A percentile compares a stretch with the other conserved stretches of the same genome.
phyloP scores from a whole-genome alignment of 129 eudicot genomes.

The Flaveria bidentis region DNA sequence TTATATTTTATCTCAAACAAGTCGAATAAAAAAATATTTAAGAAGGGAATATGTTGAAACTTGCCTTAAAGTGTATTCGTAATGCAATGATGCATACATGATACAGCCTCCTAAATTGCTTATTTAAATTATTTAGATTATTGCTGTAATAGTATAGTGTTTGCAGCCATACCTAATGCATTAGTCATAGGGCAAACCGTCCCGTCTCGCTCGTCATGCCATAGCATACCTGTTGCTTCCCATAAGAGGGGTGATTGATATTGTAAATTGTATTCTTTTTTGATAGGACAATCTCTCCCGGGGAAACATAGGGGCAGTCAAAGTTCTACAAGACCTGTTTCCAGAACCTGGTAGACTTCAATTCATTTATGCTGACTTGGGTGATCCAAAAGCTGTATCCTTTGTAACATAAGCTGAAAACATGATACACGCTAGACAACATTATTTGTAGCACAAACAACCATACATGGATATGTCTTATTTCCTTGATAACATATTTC shows the following conservation, averaged over 20 bases:
- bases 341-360: conserved; percentile 89
- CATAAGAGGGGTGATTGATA: background rate
- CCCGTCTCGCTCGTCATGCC: no score
- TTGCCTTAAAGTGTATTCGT: background rate
- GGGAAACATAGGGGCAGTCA: conserved; percentile 83
- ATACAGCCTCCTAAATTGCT: background rate
- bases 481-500: conserved; percentile 46
- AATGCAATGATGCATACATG: background rate
- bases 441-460: background rate
- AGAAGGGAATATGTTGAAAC: background rate
- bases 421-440: background rate
- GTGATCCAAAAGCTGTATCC: conserved; percentile 80
- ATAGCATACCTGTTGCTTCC: background rate
- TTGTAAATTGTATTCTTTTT: conserved; percentile 11
- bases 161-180: background rate
- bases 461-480: conserved; percentile 21
- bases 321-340: conserved; percentile 62
- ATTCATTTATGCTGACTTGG: conserved; percentile 81
- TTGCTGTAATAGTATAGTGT: background rate
- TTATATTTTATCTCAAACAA: background rate
- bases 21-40: background rate
- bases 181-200: background rate
- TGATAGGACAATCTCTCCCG: conserved; percentile 87
- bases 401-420: conserved; percentile 22
- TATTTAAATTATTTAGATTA: background rate